These are phyloP conservation scores for Trichoderma polysporum DNA, from an alignment of 2,329 filamentous ascomycete species.

Conservation along the genomic window DNA sequence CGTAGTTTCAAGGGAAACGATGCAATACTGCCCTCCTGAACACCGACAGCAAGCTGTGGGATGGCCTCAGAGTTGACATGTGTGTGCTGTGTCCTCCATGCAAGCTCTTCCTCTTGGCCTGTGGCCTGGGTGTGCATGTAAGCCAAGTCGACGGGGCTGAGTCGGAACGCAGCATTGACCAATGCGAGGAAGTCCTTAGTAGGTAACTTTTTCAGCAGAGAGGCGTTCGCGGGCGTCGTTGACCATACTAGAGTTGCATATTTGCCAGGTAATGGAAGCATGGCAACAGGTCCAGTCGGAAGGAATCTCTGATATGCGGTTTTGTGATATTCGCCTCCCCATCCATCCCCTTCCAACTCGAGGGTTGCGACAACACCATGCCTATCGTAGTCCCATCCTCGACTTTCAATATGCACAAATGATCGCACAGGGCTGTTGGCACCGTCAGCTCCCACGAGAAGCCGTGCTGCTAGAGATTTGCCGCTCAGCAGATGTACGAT, in stretches of 20 bases:
- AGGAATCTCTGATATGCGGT: constrained; percentile 95
- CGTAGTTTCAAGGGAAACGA: constrained; percentile 89
- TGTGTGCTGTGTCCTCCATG: constrained; percentile 80
- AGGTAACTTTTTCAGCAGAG: constrained; percentile 73
- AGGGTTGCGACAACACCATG: constrained; percentile 92
- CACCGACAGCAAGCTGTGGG: constrained; percentile 65
- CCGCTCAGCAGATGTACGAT: constrained; percentile 71
- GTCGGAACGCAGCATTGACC: constrained; percentile 90
- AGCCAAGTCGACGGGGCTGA: constrained; percentile 73
- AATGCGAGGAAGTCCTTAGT: constrained; percentile 74
- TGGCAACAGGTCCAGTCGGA: constrained; percentile 85
- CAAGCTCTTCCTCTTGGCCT: constrained; percentile 70
- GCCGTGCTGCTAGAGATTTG: constrained; percentile 69
- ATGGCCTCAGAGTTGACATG: constrained; percentile 51
- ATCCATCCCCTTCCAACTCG: constrained; percentile 62
- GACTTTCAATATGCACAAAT: constrained; percentile 81
- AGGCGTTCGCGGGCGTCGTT: constrained; percentile 77
- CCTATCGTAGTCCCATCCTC: constrained; percentile 90
- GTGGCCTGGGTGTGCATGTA: constrained; percentile 70
- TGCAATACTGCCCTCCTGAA: constrained; percentile 78
- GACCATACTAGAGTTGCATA: constrained; percentile 91
- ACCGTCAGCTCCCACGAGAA: constrained; percentile 90
- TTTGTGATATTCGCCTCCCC: constrained; percentile 56
- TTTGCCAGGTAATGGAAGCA: constrained; percentile 84
- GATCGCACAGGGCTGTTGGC: constrained; percentile 89